phyloP scores from a whole-genome alignment of 352 stramenopile species.

The Aphanomyces astaci region DNA sequence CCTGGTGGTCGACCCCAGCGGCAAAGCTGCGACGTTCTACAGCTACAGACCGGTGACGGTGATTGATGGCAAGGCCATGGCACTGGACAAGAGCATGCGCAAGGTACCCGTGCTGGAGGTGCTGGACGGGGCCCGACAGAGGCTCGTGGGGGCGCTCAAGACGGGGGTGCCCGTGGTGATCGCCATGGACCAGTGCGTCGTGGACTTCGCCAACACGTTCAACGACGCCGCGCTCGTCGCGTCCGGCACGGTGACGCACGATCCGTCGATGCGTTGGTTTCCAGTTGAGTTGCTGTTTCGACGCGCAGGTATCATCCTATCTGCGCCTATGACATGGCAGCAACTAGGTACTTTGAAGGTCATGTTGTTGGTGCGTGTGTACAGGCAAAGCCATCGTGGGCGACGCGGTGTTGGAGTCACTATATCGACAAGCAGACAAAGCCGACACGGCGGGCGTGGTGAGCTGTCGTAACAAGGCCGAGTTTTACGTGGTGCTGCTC shows the following conservation, averaged over 20 bases:
- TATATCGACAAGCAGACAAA: not conserved
- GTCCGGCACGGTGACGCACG: not conserved
- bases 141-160: not conserved
- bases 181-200: not conserved
- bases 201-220: not conserved
- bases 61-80: slow-evolving; percentile 1
- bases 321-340: too few species aligned
- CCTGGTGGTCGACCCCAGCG: not conserved
- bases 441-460: not conserved
- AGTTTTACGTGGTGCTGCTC: not conserved
- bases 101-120: not conserved
- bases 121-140: not conserved
- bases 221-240: not conserved
- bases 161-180: not conserved
- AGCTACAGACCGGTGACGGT: not conserved
- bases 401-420: not conserved
- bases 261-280: not conserved
- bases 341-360: too few species aligned
- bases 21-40: not conserved
- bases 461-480: not conserved
- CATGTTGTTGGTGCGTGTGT: not conserved
- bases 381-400: not conserved
- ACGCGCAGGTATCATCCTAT: too few species aligned
- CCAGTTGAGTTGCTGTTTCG: not conserved
- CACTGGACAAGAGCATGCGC: slow-evolving; percentile 12